phyloP scores from a whole-genome alignment of 306 rosid genomes.

The Lathyrus oleraceus region DNA sequence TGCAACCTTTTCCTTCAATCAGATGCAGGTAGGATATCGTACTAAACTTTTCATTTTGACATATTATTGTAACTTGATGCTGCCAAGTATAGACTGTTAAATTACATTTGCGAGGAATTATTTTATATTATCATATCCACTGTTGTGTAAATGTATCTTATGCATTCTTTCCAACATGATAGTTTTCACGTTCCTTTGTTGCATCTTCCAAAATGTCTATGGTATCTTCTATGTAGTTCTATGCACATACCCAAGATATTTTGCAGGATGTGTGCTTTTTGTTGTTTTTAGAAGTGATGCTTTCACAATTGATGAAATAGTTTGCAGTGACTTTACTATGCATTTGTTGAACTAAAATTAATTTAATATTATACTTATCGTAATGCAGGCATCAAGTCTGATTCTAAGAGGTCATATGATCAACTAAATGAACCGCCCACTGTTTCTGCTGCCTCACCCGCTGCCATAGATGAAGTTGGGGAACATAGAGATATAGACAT shows the following conservation, averaged over 20 bases:
- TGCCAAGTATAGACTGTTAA: constrained; percentile 21
- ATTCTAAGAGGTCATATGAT: constrained; percentile 49
- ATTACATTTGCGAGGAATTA: constrained; percentile 13
- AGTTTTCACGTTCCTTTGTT: constrained; percentile 5
- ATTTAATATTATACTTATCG: constrained; percentile 36
- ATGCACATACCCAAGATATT: background rate
- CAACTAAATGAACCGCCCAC: constrained; percentile 49
- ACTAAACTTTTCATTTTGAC: constrained; percentile 17
- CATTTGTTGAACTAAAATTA: background rate
- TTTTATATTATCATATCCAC: background rate
- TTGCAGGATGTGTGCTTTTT: constrained; percentile 19
- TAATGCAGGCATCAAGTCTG: constrained; percentile 57
- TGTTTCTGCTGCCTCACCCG: constrained; percentile 52
- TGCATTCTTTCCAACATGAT: constrained; percentile 18
- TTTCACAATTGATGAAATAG: constrained; percentile 10
- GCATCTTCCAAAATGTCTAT: background rate
- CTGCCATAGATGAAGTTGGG: constrained; percentile 56
- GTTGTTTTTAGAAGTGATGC: constrained; percentile 14
- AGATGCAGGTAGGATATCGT: background rate
- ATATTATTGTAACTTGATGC: constrained; percentile 19
- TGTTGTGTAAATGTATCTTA: constrained; percentile 1
- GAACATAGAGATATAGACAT: constrained; percentile 55
- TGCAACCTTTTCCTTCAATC: background rate
- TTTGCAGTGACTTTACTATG: background rate
- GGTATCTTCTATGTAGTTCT: background rate